These are phyloP conservation scores for Globisporangium splendens DNA, from an alignment of 352 stramenopile genomes.

Conservation along the genomic window DNA sequence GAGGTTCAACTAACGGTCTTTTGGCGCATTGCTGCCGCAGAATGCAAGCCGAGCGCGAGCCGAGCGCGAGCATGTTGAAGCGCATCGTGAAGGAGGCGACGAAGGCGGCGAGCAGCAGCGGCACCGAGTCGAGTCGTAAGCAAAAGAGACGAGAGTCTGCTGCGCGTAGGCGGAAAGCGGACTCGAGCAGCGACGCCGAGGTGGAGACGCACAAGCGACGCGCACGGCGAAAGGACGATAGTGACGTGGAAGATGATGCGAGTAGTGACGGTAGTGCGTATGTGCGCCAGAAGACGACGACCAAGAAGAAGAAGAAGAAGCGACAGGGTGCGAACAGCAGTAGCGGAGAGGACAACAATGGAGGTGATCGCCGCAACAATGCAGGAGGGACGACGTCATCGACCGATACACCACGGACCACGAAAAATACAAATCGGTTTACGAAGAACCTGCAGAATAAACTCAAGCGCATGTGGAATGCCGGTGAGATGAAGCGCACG, in stretches of 20 bases:
- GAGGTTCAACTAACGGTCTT: too few species aligned
- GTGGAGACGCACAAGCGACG: constrained; percentile 1
- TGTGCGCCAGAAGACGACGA: not conserved
- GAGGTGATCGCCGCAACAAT: not conserved
- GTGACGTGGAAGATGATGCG: constrained; percentile 6
- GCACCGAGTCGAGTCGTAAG: constrained; percentile 3
- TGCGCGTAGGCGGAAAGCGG: not conserved
- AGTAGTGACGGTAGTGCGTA: not conserved
- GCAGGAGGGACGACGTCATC: constrained; percentile 1
- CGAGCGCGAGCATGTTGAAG: constrained; percentile 22
- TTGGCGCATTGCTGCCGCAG: too few species aligned
- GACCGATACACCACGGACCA: constrained; percentile 9
- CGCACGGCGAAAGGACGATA: not conserved
- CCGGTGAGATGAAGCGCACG: constrained; percentile 43
- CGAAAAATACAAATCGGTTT: not conserved
- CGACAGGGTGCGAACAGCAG: not conserved
- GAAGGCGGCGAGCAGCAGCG: constrained; percentile 4
- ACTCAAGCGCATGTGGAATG: constrained; percentile 27
- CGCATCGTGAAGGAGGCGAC: constrained; percentile 26
- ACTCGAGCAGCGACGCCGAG: constrained; percentile 1
- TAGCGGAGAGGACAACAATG: not conserved
- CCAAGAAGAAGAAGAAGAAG: constrained; percentile 12
- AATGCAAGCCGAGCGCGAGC: too few species aligned
- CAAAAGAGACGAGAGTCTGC: not conserved
- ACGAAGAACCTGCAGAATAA: constrained; percentile 19